These are phyloP conservation scores for Royoungia palumana DNA, from an alignment of 768 basidiomycete species.

Conservation along the genomic window DNA sequence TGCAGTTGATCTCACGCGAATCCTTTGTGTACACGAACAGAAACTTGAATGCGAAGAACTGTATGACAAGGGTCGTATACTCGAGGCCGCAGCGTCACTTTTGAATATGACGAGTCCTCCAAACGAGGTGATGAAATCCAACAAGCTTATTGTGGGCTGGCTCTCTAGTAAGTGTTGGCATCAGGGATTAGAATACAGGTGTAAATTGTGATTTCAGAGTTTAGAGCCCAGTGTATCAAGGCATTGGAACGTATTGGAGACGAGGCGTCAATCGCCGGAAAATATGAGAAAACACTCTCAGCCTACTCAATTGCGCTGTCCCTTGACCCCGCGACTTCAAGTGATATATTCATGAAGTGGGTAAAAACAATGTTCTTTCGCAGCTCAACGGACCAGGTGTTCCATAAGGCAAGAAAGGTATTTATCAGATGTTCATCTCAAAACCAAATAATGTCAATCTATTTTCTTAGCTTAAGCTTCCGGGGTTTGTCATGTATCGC, in stretches of 20 bases:
- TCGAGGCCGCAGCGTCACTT: neutral
- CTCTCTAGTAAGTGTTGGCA: neutral
- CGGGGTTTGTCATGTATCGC: neutral
- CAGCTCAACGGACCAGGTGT: neutral
- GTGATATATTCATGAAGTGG: neutral
- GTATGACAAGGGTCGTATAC: neutral
- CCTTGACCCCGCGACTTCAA: neutral
- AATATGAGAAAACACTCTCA: neutral
- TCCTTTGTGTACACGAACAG: neutral
- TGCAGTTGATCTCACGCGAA: too few species aligned
- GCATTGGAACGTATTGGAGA: neutral
- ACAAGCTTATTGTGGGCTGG: neutral
- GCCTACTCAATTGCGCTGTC: slow-evolving; percentile 2
- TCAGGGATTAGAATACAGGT: neutral
- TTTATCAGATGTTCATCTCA: neutral
- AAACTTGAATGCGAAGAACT: neutral
- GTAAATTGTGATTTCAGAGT: neutral
- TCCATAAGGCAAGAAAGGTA: neutral
- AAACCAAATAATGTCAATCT: neutral
- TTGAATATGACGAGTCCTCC: neutral
- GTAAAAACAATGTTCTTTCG: neutral
- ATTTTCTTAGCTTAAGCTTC: neutral
- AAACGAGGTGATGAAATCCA: neutral
- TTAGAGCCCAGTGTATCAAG: neutral
- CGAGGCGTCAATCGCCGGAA: neutral